Evolutionary conservation across 2,329 filamentous ascomycete genomes (phyloP).

Genomic region (Penicillium griseofulvum): DNA sequence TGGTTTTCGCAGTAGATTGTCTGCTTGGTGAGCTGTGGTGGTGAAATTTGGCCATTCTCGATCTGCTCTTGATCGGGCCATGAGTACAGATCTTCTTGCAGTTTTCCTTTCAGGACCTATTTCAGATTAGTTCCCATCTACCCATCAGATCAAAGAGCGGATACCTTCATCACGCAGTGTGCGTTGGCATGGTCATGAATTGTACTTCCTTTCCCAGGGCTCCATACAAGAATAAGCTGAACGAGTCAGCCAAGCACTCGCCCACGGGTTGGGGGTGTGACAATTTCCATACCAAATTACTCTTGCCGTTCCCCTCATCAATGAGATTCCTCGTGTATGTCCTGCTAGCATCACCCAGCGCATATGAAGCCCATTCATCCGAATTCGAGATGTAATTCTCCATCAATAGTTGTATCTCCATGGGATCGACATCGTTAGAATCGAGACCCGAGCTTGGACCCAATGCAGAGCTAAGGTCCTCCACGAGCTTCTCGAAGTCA

Average conservation of each 20-base stretch:
- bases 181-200: conserved; percentile 89
- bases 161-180: conserved; percentile 82
- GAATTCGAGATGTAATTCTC: conserved; percentile 66
- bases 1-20: conserved; percentile 67
- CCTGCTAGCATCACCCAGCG: conserved; percentile 66
- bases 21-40: conserved; percentile 64
- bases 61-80: conserved; percentile 58
- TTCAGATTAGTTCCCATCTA: background rate
- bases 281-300: conserved; percentile 60
- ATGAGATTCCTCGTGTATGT: conserved; percentile 86
- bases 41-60: conserved; percentile 48
- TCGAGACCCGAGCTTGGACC: conserved; percentile 79
- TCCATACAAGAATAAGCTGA: conserved; percentile 86
- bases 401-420: conserved; percentile 71
- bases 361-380: conserved; percentile 71
- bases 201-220: conserved; percentile 74
- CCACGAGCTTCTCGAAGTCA: conserved; percentile 67
- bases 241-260: conserved; percentile 8
- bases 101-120: conserved; percentile 69
- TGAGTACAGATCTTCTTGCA: conserved; percentile 78
- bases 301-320: conserved; percentile 81
- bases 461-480: conserved; percentile 69
- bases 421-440: conserved; percentile 75
- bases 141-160: background rate
- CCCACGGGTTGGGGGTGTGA: background rate